phyloP scores from a whole-genome alignment of 2,329 filamentous ascomycete species.

The Aspergillus eucalypticola region DNA sequence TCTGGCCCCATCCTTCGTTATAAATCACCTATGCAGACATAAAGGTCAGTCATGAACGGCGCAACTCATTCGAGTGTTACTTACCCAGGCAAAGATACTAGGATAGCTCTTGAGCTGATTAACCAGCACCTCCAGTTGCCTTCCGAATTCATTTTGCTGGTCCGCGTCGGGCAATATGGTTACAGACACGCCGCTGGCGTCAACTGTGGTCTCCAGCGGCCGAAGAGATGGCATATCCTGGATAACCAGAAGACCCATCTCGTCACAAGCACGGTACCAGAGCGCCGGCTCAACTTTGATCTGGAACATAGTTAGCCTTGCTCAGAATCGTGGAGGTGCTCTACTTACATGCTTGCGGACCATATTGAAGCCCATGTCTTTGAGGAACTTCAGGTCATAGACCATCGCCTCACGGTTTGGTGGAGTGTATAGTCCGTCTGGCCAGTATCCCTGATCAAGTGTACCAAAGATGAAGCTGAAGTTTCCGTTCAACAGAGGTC shows the following conservation, averaged over 20 bases:
- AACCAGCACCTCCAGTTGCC: slow-evolving; percentile 63
- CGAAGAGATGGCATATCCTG: slow-evolving; percentile 70
- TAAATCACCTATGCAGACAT: slow-evolving; percentile 59
- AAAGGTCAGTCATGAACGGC: neutral
- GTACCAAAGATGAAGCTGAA: slow-evolving; percentile 69
- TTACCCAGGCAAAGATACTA: slow-evolving; percentile 65
- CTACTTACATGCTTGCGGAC: slow-evolving; percentile 65
- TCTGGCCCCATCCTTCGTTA: slow-evolving; percentile 72
- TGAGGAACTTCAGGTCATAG: slow-evolving; percentile 64
- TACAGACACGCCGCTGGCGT: slow-evolving; percentile 3
- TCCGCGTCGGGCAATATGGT: slow-evolving; percentile 39
- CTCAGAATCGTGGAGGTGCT: neutral
- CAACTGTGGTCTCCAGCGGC: slow-evolving; percentile 36
- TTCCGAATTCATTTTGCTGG: slow-evolving; percentile 65
- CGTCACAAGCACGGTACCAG: slow-evolving; percentile 68
- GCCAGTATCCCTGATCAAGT: slow-evolving; percentile 71
- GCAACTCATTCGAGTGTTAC: slow-evolving; percentile 9
- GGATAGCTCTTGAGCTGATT: slow-evolving; percentile 65
- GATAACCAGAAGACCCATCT: slow-evolving; percentile 65
- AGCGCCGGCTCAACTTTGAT: slow-evolving; percentile 69
- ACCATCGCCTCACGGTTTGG: slow-evolving; percentile 68
- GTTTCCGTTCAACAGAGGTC: slow-evolving; percentile 67
- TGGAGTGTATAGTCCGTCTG: slow-evolving; percentile 66
- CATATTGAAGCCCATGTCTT: slow-evolving; percentile 69
- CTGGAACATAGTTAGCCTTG: slow-evolving; percentile 27